Conservation (phyloP, 495 filamentous ascomycete species). For the Astrothelium macrocarpum region DNA sequence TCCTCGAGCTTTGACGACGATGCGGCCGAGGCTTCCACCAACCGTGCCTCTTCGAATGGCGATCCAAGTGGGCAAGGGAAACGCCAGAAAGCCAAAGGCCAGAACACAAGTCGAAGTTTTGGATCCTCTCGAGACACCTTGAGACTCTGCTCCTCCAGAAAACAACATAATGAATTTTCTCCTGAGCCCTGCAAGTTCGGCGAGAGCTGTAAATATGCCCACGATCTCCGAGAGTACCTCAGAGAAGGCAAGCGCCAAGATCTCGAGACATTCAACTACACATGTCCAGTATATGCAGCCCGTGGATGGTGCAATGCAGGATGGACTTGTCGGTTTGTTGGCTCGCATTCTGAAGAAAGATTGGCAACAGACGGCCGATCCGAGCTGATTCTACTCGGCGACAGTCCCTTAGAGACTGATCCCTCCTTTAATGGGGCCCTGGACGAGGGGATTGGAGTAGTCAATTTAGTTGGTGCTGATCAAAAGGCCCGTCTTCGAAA, state of each 20-base stretch:
- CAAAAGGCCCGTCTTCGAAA: conserved; percentile 61
- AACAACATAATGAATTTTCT: conserved; percentile 61
- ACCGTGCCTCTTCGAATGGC: conserved; percentile 17
- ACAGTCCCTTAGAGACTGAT: conserved; percentile 37
- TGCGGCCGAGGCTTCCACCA: conserved; percentile 32
- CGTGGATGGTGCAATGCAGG: conserved; percentile 68
- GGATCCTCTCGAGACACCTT: conserved; percentile 69
- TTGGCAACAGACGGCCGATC: conserved; percentile 64
- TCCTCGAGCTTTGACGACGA: conserved; percentile 26
- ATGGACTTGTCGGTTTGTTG: conserved; percentile 87
- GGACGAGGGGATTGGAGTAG: conserved; percentile 50
- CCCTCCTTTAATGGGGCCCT: conserved; percentile 19
- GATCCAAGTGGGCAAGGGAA: conserved; percentile 35
- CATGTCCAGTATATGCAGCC: conserved; percentile 71
- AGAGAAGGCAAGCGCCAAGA: conserved; percentile 72
- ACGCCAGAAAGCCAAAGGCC: conserved; percentile 56
- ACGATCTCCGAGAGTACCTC: conserved; percentile 77
- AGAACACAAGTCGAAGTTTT: conserved; percentile 81
- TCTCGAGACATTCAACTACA: conserved; percentile 58
- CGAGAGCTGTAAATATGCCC: conserved; percentile 65
- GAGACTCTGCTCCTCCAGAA: conserved; percentile 63
- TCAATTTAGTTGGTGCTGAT: conserved; percentile 59
- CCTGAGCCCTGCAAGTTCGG: conserved; percentile 63
- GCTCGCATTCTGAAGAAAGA: conserved; percentile 69
- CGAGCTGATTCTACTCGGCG: conserved; percentile 60